Conservation (phyloP, 768 basidiomycete genomes). For the Boletus vermiculosoides region DNA sequence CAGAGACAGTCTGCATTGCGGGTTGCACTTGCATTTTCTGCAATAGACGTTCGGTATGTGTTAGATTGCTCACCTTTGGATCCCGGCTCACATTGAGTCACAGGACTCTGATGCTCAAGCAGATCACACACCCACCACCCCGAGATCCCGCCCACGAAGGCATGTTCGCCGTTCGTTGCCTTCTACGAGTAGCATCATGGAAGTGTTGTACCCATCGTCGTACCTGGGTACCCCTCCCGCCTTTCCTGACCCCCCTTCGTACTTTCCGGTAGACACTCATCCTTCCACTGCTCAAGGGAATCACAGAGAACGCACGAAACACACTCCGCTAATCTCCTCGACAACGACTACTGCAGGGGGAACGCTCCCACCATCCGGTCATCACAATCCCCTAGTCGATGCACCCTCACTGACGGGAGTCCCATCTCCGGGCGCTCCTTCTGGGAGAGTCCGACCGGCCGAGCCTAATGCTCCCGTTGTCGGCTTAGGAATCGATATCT, state of each 20-base stretch:
- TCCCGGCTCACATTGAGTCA: conserved; percentile 4
- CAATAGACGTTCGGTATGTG: conserved; percentile 4
- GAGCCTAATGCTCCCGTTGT: conserved; percentile 1
- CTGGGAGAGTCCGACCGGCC: not conserved
- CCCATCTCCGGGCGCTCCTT: conserved; percentile 6
- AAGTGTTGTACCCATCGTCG: conserved; percentile 25
- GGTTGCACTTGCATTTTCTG: conserved; percentile 15
- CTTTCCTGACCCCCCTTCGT: conserved; percentile 21
- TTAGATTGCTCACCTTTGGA: not conserved
- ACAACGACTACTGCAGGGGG: not conserved
- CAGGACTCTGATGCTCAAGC: conserved; percentile 8
- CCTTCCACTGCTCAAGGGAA: not conserved
- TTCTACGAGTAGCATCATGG: conserved; percentile 22
- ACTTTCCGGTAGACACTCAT: conserved; percentile 3
- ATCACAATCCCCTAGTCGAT: conserved; percentile 1
- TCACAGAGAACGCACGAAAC: not conserved
- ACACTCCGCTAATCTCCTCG: not conserved
- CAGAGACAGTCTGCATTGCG: conserved; percentile 1
- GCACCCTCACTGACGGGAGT: conserved; percentile 15
- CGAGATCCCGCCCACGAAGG: conserved; percentile 6
- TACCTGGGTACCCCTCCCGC: conserved; percentile 12
- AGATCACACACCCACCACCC: not conserved
- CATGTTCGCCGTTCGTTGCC: conserved; percentile 13
- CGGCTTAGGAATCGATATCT: conserved; percentile 3
- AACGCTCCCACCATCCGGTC: not conserved